Percentiles rank a stretch among this genome's conserved stretches.
Conservation (phyloP, 2,329 filamentous ascomycete genomes). For the Ceratocystis colombiana region DNA sequence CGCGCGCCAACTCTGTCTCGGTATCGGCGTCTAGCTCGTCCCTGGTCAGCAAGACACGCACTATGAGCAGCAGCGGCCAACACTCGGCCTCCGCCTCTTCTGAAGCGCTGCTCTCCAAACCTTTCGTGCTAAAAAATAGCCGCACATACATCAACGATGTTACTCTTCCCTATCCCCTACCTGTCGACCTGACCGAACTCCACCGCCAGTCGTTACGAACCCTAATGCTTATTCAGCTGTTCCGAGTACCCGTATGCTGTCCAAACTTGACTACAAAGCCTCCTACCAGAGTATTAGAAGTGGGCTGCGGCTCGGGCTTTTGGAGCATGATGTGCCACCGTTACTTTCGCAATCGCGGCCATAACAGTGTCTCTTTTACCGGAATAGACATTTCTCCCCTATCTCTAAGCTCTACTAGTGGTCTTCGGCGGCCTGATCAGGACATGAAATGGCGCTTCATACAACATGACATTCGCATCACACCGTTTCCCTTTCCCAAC, state of each 20-base stretch:
- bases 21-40: slow-evolving; percentile 2
- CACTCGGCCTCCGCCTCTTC: slow-evolving; percentile 36
- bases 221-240: slow-evolving; percentile 67
- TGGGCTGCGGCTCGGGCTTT: slow-evolving; percentile 78
- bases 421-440: slow-evolving; percentile 45
- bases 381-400: slow-evolving; percentile 73
- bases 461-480: slow-evolving; percentile 69
- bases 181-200: slow-evolving; percentile 75
- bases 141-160: slow-evolving; percentile 72
- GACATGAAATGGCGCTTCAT: slow-evolving; percentile 84
- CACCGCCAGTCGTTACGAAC: slow-evolving; percentile 81
- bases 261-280: slow-evolving; percentile 55
- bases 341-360: slow-evolving; percentile 59
- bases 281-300: slow-evolving; percentile 68
- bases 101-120: slow-evolving; percentile 38
- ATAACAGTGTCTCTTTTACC: slow-evolving; percentile 62
- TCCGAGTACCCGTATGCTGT: slow-evolving; percentile 69
- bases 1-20: slow-evolving; percentile 4
- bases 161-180: slow-evolving; percentile 67
- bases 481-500: slow-evolving; percentile 67
- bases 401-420: slow-evolving; percentile 37
- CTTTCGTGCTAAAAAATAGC: slow-evolving; percentile 64
- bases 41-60: slow-evolving; percentile 31
- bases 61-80: slow-evolving; percentile 27
- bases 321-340: slow-evolving; percentile 86